A percentile compares a stretch with the other conserved stretches of the same genome.
Evolutionary conservation across 2,329 filamentous ascomycete species (phyloP).

Genomic region (Colletotrichum coccodes): DNA sequence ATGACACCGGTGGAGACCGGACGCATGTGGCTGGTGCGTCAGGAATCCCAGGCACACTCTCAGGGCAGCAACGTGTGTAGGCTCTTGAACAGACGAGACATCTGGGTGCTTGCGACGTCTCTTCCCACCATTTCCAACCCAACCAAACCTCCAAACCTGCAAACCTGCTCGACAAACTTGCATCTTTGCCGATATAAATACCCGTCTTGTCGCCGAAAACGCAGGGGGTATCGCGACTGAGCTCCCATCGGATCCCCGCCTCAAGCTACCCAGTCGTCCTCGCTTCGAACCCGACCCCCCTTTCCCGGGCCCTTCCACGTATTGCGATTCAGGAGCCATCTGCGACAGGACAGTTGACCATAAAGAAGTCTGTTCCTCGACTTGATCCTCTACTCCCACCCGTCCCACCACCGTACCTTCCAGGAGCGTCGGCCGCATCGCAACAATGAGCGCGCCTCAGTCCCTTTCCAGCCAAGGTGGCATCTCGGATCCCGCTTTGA

Average conservation of each 20-base stretch:
- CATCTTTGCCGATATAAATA: constrained; percentile 11
- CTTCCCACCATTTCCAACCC: constrained; percentile 17
- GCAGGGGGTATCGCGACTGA: neutral
- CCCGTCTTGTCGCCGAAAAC: constrained; percentile 11
- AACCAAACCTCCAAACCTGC: constrained; percentile 6
- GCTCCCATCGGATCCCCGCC: neutral
- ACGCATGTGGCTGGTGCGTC: constrained; percentile 31
- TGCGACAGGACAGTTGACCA: constrained; percentile 31
- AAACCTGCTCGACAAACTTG: constrained; percentile 1
- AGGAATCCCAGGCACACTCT: constrained; percentile 24
- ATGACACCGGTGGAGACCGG: constrained; percentile 16
- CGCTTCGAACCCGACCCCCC: constrained; percentile 14
- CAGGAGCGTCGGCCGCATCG: constrained; percentile 21
- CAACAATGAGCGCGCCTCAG: constrained; percentile 29
- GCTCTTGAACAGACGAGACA: constrained; percentile 17
- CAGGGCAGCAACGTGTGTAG: constrained; percentile 16
- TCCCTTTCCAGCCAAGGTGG: constrained; percentile 51
- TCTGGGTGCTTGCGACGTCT: constrained; percentile 28
- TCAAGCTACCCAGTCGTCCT: constrained; percentile 3
- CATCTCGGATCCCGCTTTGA: constrained; percentile 74
- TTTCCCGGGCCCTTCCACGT: constrained; percentile 25
- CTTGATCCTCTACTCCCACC: neutral
- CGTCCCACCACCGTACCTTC: neutral
- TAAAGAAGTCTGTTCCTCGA: constrained; percentile 17
- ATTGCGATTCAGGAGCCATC: constrained; percentile 30